These are phyloP conservation scores for Dentipellis sp. DNA, from an alignment of 768 basidiomycete species.

Conservation along the genomic window DNA sequence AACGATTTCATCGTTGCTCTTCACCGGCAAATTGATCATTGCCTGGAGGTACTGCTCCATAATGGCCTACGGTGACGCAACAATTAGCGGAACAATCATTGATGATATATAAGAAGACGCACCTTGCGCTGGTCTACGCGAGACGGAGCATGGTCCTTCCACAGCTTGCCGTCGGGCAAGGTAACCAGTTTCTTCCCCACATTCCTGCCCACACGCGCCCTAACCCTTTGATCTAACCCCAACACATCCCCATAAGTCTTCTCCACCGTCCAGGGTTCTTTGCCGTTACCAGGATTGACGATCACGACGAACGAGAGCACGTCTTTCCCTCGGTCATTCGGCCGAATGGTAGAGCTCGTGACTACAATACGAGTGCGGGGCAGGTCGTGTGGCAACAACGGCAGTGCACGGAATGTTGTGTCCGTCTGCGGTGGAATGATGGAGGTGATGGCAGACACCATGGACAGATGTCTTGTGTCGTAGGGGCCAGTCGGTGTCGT, in stretches of 20 bases:
- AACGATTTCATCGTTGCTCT: constrained; percentile 84
- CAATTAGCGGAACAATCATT: constrained; percentile 3
- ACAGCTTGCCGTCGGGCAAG: constrained; percentile 87
- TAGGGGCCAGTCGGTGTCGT: constrained; percentile 13
- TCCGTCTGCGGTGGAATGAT: constrained; percentile 16
- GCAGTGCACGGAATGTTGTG: constrained; percentile 60
- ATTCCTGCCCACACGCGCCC: constrained; percentile 45
- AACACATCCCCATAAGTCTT: constrained; percentile 92
- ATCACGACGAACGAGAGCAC: constrained; percentile 80
- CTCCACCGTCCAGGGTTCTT: constrained; percentile 76
- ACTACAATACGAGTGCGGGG: constrained; percentile 63
- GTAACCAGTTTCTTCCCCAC: constrained; percentile 69
- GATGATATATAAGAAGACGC: constrained; percentile 18
- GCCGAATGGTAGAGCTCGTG: constrained; percentile 72
- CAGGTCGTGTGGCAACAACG: constrained; percentile 62
- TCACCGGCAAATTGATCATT: constrained; percentile 71
- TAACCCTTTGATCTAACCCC: constrained; percentile 74
- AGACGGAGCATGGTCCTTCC: constrained; percentile 95
- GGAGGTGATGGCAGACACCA: constrained; percentile 12
- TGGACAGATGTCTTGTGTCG: constrained; percentile 2
- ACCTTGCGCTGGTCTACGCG: constrained; percentile 96
- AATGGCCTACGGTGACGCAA: constrained; percentile 37
- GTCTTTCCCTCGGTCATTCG: constrained; percentile 89
- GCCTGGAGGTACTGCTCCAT: constrained; percentile 84
- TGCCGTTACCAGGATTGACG: constrained; percentile 63